Percentiles rank a stretch among this genome's conserved stretches.
Evolutionary conservation across 495 filamentous ascomycete genomes (phyloP).

Genomic region (Neurospora sp.): DNA sequence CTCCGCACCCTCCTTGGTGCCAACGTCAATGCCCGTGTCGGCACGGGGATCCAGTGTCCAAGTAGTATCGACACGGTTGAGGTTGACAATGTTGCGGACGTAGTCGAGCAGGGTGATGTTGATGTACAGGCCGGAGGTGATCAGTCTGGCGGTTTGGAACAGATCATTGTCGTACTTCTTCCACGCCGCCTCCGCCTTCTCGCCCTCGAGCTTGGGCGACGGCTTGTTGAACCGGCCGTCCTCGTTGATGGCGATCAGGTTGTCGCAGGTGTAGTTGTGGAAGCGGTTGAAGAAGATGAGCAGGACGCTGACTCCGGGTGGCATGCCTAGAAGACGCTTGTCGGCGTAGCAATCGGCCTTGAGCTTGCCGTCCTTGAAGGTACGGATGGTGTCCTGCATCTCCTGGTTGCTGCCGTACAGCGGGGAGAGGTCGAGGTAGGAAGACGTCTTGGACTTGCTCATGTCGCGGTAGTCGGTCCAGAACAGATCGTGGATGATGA

Average conservation of each 20-base stretch:
- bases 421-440: too few relatives aligned
- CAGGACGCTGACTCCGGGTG: conserved; percentile 13
- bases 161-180: conserved; percentile 71
- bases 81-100: conserved; percentile 71
- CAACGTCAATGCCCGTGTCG: conserved; percentile 43
- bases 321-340: too few relatives aligned
- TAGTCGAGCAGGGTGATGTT: conserved; percentile 80
- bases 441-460: conserved; percentile 35
- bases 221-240: conserved; percentile 60
- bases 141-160: conserved; percentile 70
- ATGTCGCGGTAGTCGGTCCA: conserved; percentile 33
- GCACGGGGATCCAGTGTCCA: conserved; percentile 73
- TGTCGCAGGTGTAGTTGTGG: conserved; percentile 69
- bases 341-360: too few relatives aligned
- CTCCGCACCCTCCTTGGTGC: conserved; percentile 43
- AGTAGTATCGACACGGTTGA: conserved; percentile 64
- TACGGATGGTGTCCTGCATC: too few relatives aligned
- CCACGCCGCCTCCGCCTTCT: conserved; percentile 49
- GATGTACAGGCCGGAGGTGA: conserved; percentile 75
- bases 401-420: too few relatives aligned
- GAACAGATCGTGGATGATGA: conserved; percentile 68
- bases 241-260: conserved; percentile 62
- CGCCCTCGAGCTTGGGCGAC: conserved; percentile 30
- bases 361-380: too few relatives aligned
- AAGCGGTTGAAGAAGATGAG: conserved; percentile 70